phyloP scores from a whole-genome alignment of 2,329 filamentous ascomycete genomes.

The Fusarium redolens region DNA sequence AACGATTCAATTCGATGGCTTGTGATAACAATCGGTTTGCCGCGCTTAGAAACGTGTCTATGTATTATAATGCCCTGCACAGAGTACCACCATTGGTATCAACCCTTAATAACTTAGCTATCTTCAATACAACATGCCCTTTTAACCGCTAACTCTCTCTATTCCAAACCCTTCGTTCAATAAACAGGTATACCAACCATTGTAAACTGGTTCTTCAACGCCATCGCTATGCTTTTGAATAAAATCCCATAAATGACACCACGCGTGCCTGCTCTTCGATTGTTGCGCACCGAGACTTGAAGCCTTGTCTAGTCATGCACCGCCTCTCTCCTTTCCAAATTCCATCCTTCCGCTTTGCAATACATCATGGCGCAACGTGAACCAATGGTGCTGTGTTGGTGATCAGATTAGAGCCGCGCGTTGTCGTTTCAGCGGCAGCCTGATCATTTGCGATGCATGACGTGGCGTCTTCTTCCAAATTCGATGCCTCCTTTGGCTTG shows the following conservation, averaged over 20 bases:
- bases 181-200: constrained; percentile 14
- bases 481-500: constrained; percentile 13
- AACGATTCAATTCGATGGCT: neutral
- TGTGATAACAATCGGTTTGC: neutral
- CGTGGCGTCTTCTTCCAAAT: constrained; percentile 16
- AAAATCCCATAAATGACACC: constrained; percentile 2
- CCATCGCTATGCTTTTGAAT: constrained; percentile 41
- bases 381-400: constrained; percentile 3
- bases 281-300: neutral
- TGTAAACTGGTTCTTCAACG: constrained; percentile 26
- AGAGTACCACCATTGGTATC: neutral
- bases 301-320: neutral
- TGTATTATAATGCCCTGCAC: neutral
- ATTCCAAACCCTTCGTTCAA: neutral
- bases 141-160: neutral
- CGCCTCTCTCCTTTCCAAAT: neutral
- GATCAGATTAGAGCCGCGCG: constrained; percentile 6
- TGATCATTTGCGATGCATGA: constrained; percentile 1
- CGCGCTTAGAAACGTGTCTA: neutral
- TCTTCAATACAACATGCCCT: neutral
- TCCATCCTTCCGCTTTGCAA: neutral
- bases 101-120: neutral
- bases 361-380: neutral
- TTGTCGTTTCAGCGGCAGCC: constrained; percentile 22
- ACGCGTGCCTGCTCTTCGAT: neutral